Conservation (phyloP, 176 grass and related monocot genomes). For the Avena sativa region DNA sequence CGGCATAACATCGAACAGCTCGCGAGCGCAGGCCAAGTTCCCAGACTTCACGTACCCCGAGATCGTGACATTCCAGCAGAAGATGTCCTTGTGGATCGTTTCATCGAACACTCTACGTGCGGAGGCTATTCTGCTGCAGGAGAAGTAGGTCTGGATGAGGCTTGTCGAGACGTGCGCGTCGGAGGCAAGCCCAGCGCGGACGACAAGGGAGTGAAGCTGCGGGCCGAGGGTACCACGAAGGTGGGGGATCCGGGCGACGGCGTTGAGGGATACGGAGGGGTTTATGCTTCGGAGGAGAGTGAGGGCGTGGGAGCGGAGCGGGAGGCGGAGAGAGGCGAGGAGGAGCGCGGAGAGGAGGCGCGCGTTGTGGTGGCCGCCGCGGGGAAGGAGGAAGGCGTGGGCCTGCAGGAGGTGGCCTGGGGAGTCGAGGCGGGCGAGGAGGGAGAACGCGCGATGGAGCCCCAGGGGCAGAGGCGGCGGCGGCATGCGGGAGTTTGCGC, state of each 20-base stretch:
- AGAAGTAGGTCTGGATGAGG: slow-evolving; percentile 56
- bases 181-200: slow-evolving; percentile 44
- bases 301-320: slow-evolving; percentile 17
- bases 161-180: slow-evolving; percentile 56
- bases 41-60: slow-evolving; percentile 56
- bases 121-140: slow-evolving; percentile 36
- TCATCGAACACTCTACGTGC: slow-evolving; percentile 68
- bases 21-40: slow-evolving; percentile 44
- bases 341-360: slow-evolving; percentile 50
- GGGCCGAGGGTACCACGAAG: slow-evolving; percentile 32
- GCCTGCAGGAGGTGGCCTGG: slow-evolving; percentile 49
- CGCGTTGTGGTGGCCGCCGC: slow-evolving; percentile 40
- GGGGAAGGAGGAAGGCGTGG: slow-evolving; percentile 54
- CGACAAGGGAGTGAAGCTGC: slow-evolving; percentile 54
- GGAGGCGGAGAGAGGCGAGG: slow-evolving; percentile 56
- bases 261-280: slow-evolving; percentile 41
- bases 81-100: slow-evolving; percentile 52
- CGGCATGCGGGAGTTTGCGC: slow-evolving; percentile 36
- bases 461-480: neutral
- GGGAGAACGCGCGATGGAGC: slow-evolving; percentile 41
- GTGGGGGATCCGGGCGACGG: slow-evolving; percentile 17
- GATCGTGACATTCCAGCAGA: slow-evolving; percentile 73
- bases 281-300: slow-evolving; percentile 34
- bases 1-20: slow-evolving; percentile 73
- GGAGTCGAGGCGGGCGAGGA: slow-evolving; percentile 39